A percentile compares a stretch with the other conserved stretches of the same genome.
phyloP scores from a whole-genome alignment of 2,329 filamentous ascomycete genomes.

The Anisogramma anomala region DNA sequence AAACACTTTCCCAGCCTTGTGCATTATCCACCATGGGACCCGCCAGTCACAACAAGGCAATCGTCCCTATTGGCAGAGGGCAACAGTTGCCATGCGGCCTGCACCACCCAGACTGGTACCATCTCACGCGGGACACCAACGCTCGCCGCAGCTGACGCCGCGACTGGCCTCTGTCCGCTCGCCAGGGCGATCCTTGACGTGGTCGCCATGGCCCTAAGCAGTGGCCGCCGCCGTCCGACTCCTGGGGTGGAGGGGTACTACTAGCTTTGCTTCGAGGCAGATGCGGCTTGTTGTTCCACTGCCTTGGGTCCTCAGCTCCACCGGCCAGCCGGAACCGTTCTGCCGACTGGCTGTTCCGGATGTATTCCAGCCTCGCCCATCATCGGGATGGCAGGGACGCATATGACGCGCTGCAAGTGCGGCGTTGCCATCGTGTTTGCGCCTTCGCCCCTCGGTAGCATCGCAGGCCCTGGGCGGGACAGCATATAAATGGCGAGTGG shows the following conservation, averaged over 20 bases:
- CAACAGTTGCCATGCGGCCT: neutral
- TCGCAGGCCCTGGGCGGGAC: neutral
- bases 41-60: neutral
- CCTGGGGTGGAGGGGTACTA: conserved; percentile 1
- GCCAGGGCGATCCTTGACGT: conserved; percentile 7
- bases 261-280: no score
- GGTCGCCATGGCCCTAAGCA: conserved; percentile 5
- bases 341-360: neutral
- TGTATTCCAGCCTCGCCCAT: conserved; percentile 1
- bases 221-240: neutral
- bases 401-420: conserved; percentile 1
- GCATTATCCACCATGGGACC: conserved; percentile 3
- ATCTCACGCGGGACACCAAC: neutral
- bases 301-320: neutral
- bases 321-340: no score
- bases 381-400: conserved; percentile 1
- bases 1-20: conserved; percentile 5
- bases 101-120: neutral
- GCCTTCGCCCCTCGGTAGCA: conserved; percentile 1
- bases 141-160: neutral
- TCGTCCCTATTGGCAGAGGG: neutral
- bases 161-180: conserved; percentile 1
- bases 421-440: conserved; percentile 5
- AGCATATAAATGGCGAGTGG: conserved; percentile 10
- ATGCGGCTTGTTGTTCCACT: conserved; percentile 8